Evolutionary conservation across 2,329 filamentous ascomycete genomes (phyloP).

Genomic region (Monosporascus sp.): DNA sequence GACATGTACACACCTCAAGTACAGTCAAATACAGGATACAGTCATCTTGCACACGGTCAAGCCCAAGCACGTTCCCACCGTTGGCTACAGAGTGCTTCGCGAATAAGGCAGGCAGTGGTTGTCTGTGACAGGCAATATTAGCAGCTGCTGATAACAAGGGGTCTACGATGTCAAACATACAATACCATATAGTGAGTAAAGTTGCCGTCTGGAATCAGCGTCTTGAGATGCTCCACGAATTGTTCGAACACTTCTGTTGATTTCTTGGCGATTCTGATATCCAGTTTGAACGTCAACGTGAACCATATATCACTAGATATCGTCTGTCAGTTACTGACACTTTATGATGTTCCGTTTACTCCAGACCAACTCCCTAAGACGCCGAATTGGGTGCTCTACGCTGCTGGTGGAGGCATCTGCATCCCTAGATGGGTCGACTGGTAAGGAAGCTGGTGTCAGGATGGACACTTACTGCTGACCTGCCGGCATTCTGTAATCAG

Average conservation of each 20-base stretch:
- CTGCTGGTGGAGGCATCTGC: too few relatives aligned
- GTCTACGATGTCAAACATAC: background rate
- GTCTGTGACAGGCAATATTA: too few relatives aligned
- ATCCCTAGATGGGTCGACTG: too few relatives aligned
- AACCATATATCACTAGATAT: conserved; percentile 4
- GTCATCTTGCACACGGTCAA: conserved; percentile 6
- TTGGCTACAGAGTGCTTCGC: conserved; percentile 4
- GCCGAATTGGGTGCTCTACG: too few relatives aligned
- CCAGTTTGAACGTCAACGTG: conserved; percentile 10
- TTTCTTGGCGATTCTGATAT: conserved; percentile 8
- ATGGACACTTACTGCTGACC: background rate
- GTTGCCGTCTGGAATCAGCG: conserved; percentile 4
- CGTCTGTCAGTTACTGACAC: background rate
- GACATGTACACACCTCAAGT: background rate
- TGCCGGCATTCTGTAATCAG: background rate
- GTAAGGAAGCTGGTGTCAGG: too few relatives aligned
- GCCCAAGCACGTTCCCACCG: conserved; percentile 7
- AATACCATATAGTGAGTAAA: background rate
- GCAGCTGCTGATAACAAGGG: background rate
- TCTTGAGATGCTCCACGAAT: conserved; percentile 2
- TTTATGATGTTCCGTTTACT: too few relatives aligned
- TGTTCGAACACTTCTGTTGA: conserved; percentile 7
- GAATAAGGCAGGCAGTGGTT: conserved; percentile 8
- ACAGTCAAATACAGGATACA: conserved; percentile 3
- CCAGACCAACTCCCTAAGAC: too few relatives aligned